A percentile compares a stretch with the other conserved stretches of the same genome.
These are phyloP conservation scores for Solanum arcanum DNA, from an alignment of 257 asterid genomes.

Conservation along the genomic window DNA sequence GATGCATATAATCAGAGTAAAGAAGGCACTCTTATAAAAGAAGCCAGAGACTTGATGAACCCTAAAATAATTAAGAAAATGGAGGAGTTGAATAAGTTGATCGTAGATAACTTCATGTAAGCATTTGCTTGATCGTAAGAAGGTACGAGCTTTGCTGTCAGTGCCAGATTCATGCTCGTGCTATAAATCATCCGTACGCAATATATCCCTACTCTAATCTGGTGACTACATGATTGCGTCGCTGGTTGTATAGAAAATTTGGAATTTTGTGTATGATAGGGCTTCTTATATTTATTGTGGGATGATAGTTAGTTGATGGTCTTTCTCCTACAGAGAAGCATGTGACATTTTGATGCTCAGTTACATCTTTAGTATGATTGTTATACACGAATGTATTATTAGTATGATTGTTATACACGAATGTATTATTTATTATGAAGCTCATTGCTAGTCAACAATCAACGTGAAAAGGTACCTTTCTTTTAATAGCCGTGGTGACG, in stretches of 20 bases:
- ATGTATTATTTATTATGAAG: background rate
- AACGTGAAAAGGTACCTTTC: background rate
- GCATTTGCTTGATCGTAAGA: background rate
- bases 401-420: background rate
- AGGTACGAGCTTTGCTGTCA: background rate
- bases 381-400: background rate
- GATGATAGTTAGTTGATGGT: background rate
- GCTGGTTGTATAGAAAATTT: background rate
- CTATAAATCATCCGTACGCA: background rate
- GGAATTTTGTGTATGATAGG: background rate
- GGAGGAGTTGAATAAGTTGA: slow-evolving; percentile 47
- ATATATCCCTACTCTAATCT: background rate
- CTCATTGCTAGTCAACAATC: background rate
- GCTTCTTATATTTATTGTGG: background rate
- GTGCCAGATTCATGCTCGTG: background rate
- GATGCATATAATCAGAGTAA: slow-evolving; percentile 76
- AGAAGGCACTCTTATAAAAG: slow-evolving; percentile 64
- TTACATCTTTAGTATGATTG: background rate
- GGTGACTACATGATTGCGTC: no score
- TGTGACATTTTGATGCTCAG: background rate
- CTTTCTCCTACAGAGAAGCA: background rate
- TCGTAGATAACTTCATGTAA: slow-evolving; percentile 82
- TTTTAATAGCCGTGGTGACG: background rate
- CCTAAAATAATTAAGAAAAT: slow-evolving; percentile 56
- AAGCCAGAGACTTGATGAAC: slow-evolving; percentile 84